Base-by-base conservation (phyloP, 2,329 filamentous ascomycete species). In the Botrytis fragariae region DNA sequence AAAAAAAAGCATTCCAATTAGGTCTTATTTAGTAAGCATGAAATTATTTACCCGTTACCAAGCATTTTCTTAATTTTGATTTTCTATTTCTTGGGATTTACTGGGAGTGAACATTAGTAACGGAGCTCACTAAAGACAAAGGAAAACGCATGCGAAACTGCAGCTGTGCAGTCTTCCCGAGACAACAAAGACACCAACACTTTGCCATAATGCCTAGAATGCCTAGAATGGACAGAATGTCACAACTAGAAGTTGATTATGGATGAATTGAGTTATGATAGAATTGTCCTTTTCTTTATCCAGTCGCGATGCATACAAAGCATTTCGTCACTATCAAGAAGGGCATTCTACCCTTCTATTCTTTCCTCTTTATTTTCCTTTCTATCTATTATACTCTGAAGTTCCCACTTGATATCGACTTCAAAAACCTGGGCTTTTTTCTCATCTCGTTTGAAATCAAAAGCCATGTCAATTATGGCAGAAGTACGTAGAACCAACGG, bases 281-380 rank as follows among this genome's bases (percentile, higher is more conserved):
- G 78, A 78, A 81, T 81, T 81, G 79, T 81, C 79, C 77, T 77
- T 72, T 76, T 76, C 63, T 73, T 72, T 72, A 77, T 80, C 75
- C 77, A 79, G 80, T 77, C 77, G 69, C 63, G 60, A 70, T 78
- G 76, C 77, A 76, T 76, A 80, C 79, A 81, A 81, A 80, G 79
- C 77, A 73, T 77, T 75, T 73, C 35, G 48, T 73, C 72, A 69
- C 67, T 74, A 75, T 79, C 76, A 80, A 80, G 79, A 80, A 77
- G 77, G 75, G 75, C 76, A 81, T 80, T 81, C 76, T 77, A 76
- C 75, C 74, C 71, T 73, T 39, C 64, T 20, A 39, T 60, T 73
- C 74, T 75, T 75, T 75, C 64, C 74, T 74, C 74, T 75, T 61
- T 70, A 59, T 44, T 32, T 67, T 51, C 59, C 73, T 69, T 62